These are phyloP conservation scores for Sclerotinia glacialis DNA, from an alignment of 2,329 filamentous ascomycete species.

Conservation along the genomic window DNA sequence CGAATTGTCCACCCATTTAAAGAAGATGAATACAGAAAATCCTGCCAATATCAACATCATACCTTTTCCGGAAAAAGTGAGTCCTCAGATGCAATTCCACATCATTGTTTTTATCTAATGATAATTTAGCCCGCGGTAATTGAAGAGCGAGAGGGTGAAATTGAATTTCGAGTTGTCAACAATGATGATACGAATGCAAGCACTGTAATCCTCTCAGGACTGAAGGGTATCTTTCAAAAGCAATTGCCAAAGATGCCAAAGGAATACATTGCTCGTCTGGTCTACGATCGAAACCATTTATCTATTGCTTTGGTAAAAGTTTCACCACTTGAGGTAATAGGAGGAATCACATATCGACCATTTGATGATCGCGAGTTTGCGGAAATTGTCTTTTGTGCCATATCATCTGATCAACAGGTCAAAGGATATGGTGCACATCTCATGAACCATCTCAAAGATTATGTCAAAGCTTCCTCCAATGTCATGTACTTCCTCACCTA, in stretches of 20 bases:
- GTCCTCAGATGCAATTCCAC: conserved; percentile 21
- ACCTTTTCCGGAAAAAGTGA: conserved; percentile 84
- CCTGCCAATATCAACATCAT: conserved; percentile 64
- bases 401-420: conserved; percentile 96
- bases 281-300: conserved; percentile 94
- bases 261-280: conserved; percentile 94
- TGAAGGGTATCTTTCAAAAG: conserved; percentile 98
- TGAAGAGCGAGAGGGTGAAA: conserved; percentile 90
- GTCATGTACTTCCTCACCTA: conserved; percentile 99
- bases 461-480: conserved; percentile 92
- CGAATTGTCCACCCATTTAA: conserved; percentile 45
- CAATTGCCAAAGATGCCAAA: conserved; percentile 99
- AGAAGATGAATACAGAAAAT: conserved; percentile 46
- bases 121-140: conserved; percentile 70
- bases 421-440: conserved; percentile 97
- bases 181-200: conserved; percentile 88
- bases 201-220: conserved; percentile 87
- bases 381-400: conserved; percentile 98
- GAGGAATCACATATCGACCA: conserved; percentile 92
- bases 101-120: conserved; percentile 1
- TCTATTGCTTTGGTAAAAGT: conserved; percentile 98
- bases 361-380: conserved; percentile 92
- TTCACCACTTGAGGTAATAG: conserved; percentile 81
- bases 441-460: conserved; percentile 97
- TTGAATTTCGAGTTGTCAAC: conserved; percentile 97